A percentile compares a stretch with the other conserved stretches of the same genome.
Conservation (phyloP, 1,284 basidiomycete species). For the Mycena citricolor region DNA sequence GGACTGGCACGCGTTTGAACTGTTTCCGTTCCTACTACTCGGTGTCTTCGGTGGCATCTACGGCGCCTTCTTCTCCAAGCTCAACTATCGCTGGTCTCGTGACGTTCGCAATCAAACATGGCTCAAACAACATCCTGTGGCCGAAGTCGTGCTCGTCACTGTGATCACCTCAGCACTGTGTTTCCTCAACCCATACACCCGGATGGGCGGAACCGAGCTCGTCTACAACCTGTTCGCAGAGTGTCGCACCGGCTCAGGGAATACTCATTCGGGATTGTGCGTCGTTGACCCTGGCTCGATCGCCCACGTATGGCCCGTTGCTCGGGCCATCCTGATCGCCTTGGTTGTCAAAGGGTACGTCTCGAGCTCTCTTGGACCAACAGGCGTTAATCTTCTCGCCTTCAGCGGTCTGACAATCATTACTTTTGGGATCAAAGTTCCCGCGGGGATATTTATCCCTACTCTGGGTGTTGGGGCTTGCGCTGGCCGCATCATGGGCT, state of each 20-base stretch:
- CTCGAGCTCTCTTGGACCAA: too few species aligned
- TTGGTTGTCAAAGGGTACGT: slow-evolving; percentile 86
- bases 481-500: slow-evolving; percentile 87
- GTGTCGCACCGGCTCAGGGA: slow-evolving; percentile 58
- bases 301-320: slow-evolving; percentile 63
- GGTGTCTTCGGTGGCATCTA: slow-evolving; percentile 92
- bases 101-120: slow-evolving; percentile 81
- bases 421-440: slow-evolving; percentile 93
- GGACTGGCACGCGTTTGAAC: slow-evolving; percentile 89
- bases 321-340: slow-evolving; percentile 68
- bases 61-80: slow-evolving; percentile 90
- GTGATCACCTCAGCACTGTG: slow-evolving; percentile 74
- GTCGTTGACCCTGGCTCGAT: slow-evolving; percentile 58
- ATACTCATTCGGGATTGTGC: slow-evolving; percentile 73
- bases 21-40: slow-evolving; percentile 81
- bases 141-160: slow-evolving; percentile 85
- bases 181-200: slow-evolving; percentile 88
- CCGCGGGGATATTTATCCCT: slow-evolving; percentile 97
- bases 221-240: slow-evolving; percentile 91
- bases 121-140: slow-evolving; percentile 76
- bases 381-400: slow-evolving; percentile 55
- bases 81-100: slow-evolving; percentile 89
- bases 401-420: slow-evolving; percentile 45
- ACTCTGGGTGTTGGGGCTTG: slow-evolving; percentile 97
- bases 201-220: slow-evolving; percentile 94